Conservation (phyloP, 208 protist species). For the Acanthamoeba rhysodes region DNA sequence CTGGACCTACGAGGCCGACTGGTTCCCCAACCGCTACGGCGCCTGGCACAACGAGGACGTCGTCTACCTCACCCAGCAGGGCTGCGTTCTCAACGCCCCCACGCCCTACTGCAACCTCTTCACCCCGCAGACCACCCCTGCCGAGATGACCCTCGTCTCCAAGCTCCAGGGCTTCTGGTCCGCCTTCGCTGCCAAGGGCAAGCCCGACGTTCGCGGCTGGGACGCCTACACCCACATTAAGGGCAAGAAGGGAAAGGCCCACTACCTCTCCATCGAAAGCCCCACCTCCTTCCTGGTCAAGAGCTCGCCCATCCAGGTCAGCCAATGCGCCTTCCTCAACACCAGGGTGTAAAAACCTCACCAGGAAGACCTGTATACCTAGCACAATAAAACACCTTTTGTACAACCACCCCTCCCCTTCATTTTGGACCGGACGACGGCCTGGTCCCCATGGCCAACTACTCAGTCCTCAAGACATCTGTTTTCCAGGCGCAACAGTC, state of each 20-base stretch:
- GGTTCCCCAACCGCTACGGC: slow-evolving; percentile 7
- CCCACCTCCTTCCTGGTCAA: not conserved
- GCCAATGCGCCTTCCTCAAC: slow-evolving; percentile 17
- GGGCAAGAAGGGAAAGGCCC: not conserved
- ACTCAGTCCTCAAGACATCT: no score
- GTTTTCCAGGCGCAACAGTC: no score
- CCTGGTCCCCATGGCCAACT: no score
- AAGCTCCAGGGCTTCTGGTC: slow-evolving; percentile 7
- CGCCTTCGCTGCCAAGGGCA: not conserved
- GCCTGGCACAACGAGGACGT: slow-evolving; percentile 30
- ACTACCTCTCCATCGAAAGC: not conserved
- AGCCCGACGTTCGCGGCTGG: not conserved
- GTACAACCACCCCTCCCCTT: no score
- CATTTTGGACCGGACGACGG: no score
- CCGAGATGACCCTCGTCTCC: not conserved
- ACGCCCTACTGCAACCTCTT: not conserved
- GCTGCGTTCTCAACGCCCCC: slow-evolving; percentile 2
- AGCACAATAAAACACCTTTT: no score
- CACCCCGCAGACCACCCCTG: not conserved
- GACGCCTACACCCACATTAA: not conserved
- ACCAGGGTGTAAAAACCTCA: no score
- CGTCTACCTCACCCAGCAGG: slow-evolving; percentile 54
- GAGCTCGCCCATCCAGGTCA: not conserved
- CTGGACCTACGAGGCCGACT: slow-evolving; percentile 43
- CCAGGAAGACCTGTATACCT: no score